A percentile compares a stretch with the other conserved stretches of the same genome.
Evolutionary conservation across 1,284 basidiomycete species (phyloP).

Genomic region (Cryptococcus sp.): DNA sequence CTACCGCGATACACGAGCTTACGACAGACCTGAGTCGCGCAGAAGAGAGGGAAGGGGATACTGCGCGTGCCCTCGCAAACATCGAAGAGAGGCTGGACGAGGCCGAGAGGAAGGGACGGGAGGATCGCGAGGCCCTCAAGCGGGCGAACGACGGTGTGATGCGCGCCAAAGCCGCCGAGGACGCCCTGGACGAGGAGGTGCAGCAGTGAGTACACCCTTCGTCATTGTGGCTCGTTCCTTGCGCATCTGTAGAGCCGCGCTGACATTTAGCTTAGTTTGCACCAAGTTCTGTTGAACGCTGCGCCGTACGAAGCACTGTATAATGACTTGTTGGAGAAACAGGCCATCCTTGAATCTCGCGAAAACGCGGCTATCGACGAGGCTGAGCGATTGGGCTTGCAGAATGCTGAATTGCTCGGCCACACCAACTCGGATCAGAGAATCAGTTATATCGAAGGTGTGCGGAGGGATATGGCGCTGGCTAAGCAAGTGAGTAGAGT

Average conservation of each 20-base stretch:
- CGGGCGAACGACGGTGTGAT: conserved; percentile 30
- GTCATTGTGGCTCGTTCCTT: too few species aligned
- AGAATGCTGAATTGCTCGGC: conserved; percentile 37
- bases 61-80: conserved; percentile 6
- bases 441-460: conserved; percentile 40
- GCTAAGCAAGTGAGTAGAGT: conserved; percentile 34
- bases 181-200: conserved; percentile 41
- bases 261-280: conserved; percentile 17
- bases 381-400: conserved; percentile 25
- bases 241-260: not conserved
- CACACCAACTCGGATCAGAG: conserved; percentile 35
- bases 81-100: conserved; percentile 16
- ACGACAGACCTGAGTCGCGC: conserved; percentile 7
- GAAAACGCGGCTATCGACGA: conserved; percentile 33
- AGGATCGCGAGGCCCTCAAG: conserved; percentile 30
- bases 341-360: conserved; percentile 23
- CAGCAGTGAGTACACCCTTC: conserved; percentile 29
- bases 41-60: conserved; percentile 11
- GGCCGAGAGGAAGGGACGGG: conserved; percentile 17
- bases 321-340: conserved; percentile 22
- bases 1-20: not conserved
- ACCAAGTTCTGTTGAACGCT: conserved; percentile 19
- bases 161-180: conserved; percentile 34
- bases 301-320: conserved; percentile 28
- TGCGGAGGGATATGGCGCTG: conserved; percentile 37